A percentile compares a stretch with the other conserved stretches of the same genome.
Evolutionary conservation across 2,329 filamentous ascomycete genomes (phyloP).

Genomic region (Colletotrichum ledebouriae): DNA sequence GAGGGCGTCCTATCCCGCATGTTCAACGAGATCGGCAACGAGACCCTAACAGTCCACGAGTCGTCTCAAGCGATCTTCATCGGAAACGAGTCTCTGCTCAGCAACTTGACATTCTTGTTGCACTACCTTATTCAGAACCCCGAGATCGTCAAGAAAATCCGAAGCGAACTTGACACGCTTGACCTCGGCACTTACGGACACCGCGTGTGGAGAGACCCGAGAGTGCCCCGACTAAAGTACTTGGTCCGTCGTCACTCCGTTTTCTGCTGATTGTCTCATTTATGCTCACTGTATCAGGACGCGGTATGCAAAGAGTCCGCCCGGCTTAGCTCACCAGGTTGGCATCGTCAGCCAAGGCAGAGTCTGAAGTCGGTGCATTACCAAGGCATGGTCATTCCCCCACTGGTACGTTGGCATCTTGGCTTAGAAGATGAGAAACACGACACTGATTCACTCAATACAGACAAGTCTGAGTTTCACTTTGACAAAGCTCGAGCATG

Average conservation of each 20-base stretch:
- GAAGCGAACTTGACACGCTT: constrained; percentile 40
- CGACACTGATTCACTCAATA: not conserved
- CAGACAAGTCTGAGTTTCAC: constrained; percentile 43
- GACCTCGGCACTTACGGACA: constrained; percentile 33
- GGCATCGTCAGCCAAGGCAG: constrained; percentile 43
- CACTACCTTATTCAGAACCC: constrained; percentile 40
- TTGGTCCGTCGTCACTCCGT: constrained; percentile 20
- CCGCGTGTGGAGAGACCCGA: constrained; percentile 38
- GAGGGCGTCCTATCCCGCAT: constrained; percentile 30
- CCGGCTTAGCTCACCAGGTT: constrained; percentile 41
- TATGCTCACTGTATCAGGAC: constrained; percentile 28
- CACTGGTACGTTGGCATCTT: constrained; percentile 16
- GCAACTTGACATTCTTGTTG: constrained; percentile 40
- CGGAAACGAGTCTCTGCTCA: constrained; percentile 43
- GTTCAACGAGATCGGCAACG: constrained; percentile 33
- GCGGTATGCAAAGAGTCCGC: constrained; percentile 43
- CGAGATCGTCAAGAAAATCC: constrained; percentile 27
- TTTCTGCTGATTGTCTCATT: too few relatives aligned
- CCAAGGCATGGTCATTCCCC: constrained; percentile 24
- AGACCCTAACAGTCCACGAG: constrained; percentile 34
- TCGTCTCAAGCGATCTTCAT: constrained; percentile 43
- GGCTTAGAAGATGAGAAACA: not conserved
- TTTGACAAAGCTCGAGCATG: constrained; percentile 37
- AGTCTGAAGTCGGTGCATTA: constrained; percentile 22
- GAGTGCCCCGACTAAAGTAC: constrained; percentile 29